Conservation (phyloP, 768 basidiomycete genomes). For the Tulasnella sp. region DNA sequence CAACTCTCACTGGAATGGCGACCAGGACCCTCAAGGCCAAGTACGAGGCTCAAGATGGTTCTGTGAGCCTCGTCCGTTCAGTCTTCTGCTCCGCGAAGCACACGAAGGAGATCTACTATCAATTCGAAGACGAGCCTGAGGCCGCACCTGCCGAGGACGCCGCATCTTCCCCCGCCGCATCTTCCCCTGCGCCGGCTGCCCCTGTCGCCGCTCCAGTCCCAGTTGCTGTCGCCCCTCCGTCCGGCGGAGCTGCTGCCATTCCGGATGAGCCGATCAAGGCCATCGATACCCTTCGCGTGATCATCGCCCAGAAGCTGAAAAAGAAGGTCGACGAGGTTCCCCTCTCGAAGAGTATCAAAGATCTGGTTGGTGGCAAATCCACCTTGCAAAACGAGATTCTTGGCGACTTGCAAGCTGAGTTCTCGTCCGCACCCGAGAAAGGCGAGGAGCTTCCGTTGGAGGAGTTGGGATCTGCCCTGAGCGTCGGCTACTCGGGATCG, state of each 20-base stretch:
- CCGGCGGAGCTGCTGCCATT: constrained; percentile 58
- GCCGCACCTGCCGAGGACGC: constrained; percentile 29
- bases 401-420: constrained; percentile 93
- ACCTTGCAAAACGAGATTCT: constrained; percentile 98
- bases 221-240: constrained; percentile 35
- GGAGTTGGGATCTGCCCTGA: constrained; percentile 80
- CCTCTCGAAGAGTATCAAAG: constrained; percentile 90
- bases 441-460: constrained; percentile 95
- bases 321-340: constrained; percentile 85
- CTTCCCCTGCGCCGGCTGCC: constrained; percentile 28
- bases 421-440: constrained; percentile 91
- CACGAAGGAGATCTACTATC: constrained; percentile 93
- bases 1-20: constrained; percentile 93
- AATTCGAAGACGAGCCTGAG: constrained; percentile 78
- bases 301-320: constrained; percentile 98
- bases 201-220: constrained; percentile 29
- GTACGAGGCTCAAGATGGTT: constrained; percentile 84
- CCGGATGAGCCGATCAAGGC: constrained; percentile 91
- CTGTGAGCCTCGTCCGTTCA: constrained; percentile 59
- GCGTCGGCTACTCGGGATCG: constrained; percentile 67
- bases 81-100: constrained; percentile 95
- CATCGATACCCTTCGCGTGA: constrained; percentile 69
- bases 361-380: constrained; percentile 96
- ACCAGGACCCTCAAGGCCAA: constrained; percentile 82
- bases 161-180: constrained; percentile 23